phyloP scores from a whole-genome alignment of 805 yeast genomes.

The Schwanniomyces pseudopolymorphus region DNA sequence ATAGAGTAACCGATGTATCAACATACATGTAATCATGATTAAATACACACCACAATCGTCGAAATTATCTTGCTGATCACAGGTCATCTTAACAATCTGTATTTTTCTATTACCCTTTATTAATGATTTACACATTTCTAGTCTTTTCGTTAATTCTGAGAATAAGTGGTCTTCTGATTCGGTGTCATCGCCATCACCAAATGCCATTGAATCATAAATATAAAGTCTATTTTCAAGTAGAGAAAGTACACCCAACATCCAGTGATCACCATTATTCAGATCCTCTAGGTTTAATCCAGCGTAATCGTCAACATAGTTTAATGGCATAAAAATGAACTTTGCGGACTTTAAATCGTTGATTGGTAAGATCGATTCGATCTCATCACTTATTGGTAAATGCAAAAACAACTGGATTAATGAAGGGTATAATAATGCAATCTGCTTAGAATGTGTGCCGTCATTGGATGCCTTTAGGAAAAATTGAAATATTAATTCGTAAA shows the following conservation, averaged over 20 bases:
- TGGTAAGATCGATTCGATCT: constrained; percentile 23
- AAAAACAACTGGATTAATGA: constrained; percentile 62
- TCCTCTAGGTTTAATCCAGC: constrained; percentile 36
- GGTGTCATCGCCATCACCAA: constrained; percentile 32
- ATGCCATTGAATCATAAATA: constrained; percentile 60
- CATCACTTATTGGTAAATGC: constrained; percentile 35
- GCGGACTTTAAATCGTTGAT: constrained; percentile 29
- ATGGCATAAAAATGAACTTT: constrained; percentile 61
- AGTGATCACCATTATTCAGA: constrained; percentile 71
- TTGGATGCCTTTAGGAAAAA: constrained; percentile 16
- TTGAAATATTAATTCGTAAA: constrained; percentile 49
- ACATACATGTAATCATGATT: constrained; percentile 39
- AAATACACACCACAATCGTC: constrained; percentile 63
- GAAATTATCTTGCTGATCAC: constrained; percentile 65
- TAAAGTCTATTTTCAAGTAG: constrained; percentile 47
- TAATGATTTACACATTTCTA: constrained; percentile 20
- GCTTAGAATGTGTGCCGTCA: constrained; percentile 14
- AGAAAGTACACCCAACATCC: constrained; percentile 64
- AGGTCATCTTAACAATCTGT: constrained; percentile 27
- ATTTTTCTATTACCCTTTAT: constrained; percentile 22
- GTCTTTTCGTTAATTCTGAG: constrained; percentile 18
- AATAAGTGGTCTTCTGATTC: constrained; percentile 28
- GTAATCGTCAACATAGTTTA: constrained; percentile 62
- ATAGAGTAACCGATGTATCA: constrained; percentile 24
- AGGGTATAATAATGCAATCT: constrained; percentile 47